These are phyloP conservation scores for Torulaspora pretoriensis DNA, from an alignment of 1,139 yeast genomes.

Conservation along the genomic window DNA sequence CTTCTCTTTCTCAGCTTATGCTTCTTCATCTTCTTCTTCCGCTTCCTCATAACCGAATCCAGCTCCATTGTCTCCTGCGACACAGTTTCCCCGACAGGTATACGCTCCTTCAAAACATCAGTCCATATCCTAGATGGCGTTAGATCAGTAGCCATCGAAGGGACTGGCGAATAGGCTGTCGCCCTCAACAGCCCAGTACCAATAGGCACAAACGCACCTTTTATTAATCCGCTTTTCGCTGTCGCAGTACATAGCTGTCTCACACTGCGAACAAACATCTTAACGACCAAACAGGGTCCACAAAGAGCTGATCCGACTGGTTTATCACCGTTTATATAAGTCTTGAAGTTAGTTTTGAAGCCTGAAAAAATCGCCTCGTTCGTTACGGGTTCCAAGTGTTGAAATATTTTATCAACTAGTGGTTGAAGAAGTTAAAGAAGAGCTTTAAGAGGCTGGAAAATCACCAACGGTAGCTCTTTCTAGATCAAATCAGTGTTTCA, in stretches of 20 bases:
- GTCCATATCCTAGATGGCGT: background rate
- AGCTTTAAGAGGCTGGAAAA: background rate
- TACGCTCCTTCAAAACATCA: background rate
- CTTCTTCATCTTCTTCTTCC: constrained; percentile 69
- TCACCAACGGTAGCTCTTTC: background rate
- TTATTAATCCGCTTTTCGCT: constrained; percentile 1
- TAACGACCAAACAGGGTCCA: background rate
- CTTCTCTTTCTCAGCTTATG: constrained; percentile 72
- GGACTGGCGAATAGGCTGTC: background rate
- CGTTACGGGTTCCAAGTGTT: background rate
- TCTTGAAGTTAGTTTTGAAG: background rate
- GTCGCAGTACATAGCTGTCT: constrained; percentile 8
- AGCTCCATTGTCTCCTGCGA: constrained; percentile 21
- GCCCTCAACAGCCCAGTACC: constrained; percentile 1
- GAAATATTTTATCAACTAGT: constrained; percentile 2
- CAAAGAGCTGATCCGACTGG: background rate
- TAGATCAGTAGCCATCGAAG: background rate
- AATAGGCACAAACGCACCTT: background rate
- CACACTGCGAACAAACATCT: constrained; percentile 7
- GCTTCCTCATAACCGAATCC: constrained; percentile 64
- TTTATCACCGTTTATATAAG: too few relatives aligned
- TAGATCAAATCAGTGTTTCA: background rate
- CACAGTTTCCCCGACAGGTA: background rate
- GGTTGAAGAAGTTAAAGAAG: background rate
- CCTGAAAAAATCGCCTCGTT: constrained; percentile 3